Evolutionary conservation across 2,329 filamentous ascomycete species (phyloP), one percentile per base, ranked within the genome.

Genomic region (Fusarium sp.): DNA sequence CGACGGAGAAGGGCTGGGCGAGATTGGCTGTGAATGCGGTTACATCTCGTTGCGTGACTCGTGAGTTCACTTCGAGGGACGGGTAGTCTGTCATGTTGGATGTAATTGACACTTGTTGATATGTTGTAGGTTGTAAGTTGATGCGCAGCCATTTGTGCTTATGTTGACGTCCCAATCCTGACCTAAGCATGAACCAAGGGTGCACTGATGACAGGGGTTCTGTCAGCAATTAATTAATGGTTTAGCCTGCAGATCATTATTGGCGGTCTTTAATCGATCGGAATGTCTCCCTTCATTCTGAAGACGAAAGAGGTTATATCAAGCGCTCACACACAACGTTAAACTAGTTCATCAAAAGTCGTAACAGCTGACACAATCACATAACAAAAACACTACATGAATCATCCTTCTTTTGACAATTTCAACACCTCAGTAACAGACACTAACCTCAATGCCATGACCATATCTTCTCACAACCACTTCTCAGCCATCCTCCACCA

Each of bases 1-100:
- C 64, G 4, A 72, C 56, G n/a, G 64, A 63, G 18, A 69, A 69
- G 11, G 61, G 16, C 42, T 69, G 43, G 8, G 59, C 39, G 18
- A 69, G 64, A 15, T 55, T 60, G 28, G 58, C 64, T 6, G 67
- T 46, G 12, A 72, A 71, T 9, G 54, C 61, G 20, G 24, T 38
- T 12, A 21, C 37, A 26, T 67, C 55, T 24, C 67, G 33, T 18
- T 26, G 47, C 3, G 49, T 59, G 24, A 69, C 38, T 29, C 28
- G 41, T 1, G 65, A 72, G 29, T 67, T 52, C 4, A 23, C 39
- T n/a, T 64, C 61, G 1, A 72, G 44, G 2, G 53, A 61, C 7
- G 62, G 43, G n/a, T 38, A 42, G 7, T 23, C 48, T 16, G 21
- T 21, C 54, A 67, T 69, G 2, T 7, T 57, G 47, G 13, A 12